A percentile compares a stretch with the other conserved stretches of the same genome.
Evolutionary conservation across 2,329 filamentous ascomycete species (phyloP).

Genomic region (Pseudogymnoascus sp.): DNA sequence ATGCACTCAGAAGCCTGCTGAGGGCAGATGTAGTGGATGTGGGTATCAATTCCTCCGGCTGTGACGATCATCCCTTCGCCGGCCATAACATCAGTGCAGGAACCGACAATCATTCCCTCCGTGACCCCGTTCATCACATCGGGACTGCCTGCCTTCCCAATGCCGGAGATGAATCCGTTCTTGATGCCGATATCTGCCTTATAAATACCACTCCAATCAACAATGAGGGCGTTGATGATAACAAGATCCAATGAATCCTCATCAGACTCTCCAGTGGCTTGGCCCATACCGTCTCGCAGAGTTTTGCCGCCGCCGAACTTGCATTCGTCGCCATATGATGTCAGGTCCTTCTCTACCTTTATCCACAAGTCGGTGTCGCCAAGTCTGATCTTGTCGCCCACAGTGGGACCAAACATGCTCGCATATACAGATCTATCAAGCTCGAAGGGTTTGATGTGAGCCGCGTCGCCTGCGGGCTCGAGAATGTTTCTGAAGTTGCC

Average conservation of each 20-base stretch:
- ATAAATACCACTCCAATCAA: constrained; percentile 90
- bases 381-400: constrained; percentile 75
- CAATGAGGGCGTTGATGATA: constrained; percentile 79
- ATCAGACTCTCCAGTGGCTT: constrained; percentile 71
- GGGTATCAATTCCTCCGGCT: constrained; percentile 80
- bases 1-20: constrained; percentile 83
- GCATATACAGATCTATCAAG: constrained; percentile 76
- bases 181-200: constrained; percentile 97
- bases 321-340: constrained; percentile 85
- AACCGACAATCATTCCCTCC: constrained; percentile 72
- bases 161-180: constrained; percentile 74
- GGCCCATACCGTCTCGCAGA: constrained; percentile 89
- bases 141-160: constrained; percentile 95
- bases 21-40: constrained; percentile 93
- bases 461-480: constrained; percentile 50
- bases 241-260: constrained; percentile 74
- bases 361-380: constrained; percentile 86
- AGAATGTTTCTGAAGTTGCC: constrained; percentile 74
- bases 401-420: constrained; percentile 88
- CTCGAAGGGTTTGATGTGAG: constrained; percentile 53
- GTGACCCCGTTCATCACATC: constrained; percentile 90
- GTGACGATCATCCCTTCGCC: constrained; percentile 88
- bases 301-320: constrained; percentile 95
- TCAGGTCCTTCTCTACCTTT: constrained; percentile 78
- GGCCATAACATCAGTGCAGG: constrained; percentile 85